Conservation (phyloP, 2,329 filamentous ascomycete genomes). For the Fusarium sp. region DNA sequence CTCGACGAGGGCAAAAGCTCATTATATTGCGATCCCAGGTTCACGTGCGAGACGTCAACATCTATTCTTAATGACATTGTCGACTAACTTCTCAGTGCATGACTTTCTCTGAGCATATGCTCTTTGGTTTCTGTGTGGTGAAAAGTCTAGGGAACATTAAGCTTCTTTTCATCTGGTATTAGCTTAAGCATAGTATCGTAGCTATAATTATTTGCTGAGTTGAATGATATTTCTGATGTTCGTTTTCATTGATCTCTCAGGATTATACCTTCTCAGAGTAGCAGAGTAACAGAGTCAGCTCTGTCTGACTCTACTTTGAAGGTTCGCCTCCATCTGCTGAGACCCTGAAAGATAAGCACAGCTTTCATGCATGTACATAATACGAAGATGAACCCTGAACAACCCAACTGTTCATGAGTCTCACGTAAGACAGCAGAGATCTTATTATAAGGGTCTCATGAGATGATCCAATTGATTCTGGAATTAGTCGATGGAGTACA, state of each 20-base stretch:
- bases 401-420: neutral
- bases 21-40: neutral
- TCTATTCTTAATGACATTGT: neutral
- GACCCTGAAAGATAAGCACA: neutral
- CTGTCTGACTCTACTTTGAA: neutral
- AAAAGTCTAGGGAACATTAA: neutral
- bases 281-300: neutral
- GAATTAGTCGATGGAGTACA: neutral
- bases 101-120: neutral
- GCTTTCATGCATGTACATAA: neutral
- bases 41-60: neutral
- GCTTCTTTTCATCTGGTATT: neutral
- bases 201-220: neutral
- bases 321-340: neutral
- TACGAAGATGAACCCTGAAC: conserved; percentile 3
- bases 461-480: neutral
- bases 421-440: neutral
- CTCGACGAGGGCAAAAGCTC: neutral
- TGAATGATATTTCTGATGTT: neutral
- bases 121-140: neutral
- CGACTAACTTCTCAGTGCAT: no score
- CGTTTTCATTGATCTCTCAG: neutral
- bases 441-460: neutral
- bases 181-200: neutral
- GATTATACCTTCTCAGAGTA: no score